Conservation (phyloP, 2,329 filamentous ascomycete genomes). For the Cytospora schulzeri region DNA sequence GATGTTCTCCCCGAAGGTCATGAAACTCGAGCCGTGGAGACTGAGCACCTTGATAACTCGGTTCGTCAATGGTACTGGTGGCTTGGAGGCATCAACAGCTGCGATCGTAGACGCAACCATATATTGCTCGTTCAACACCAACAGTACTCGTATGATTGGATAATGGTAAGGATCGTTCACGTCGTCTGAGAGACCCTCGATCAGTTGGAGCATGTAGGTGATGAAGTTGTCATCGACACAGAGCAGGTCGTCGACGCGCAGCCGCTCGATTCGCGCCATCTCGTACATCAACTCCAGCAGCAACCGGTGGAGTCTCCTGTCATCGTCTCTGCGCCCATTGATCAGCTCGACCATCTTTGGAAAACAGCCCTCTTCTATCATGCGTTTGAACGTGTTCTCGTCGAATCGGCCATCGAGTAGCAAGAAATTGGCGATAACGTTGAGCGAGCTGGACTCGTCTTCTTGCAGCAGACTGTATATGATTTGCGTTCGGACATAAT, state of each 20-base stretch:
- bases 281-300: slow-evolving; percentile 91
- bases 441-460: slow-evolving; percentile 77
- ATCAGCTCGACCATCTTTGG: slow-evolving; percentile 81
- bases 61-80: slow-evolving; percentile 71
- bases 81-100: slow-evolving; percentile 43
- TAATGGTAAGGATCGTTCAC: slow-evolving; percentile 94
- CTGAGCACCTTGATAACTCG: slow-evolving; percentile 91
- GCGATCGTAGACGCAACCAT: slow-evolving; percentile 74
- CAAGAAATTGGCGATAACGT: slow-evolving; percentile 80
- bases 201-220: slow-evolving; percentile 79
- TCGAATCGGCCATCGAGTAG: slow-evolving; percentile 82
- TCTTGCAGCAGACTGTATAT: slow-evolving; percentile 90
- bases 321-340: slow-evolving; percentile 63
- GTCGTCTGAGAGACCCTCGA: slow-evolving; percentile 86
- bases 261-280: slow-evolving; percentile 88
- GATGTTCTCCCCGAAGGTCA: slow-evolving; percentile 96
- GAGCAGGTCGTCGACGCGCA: slow-evolving; percentile 74
- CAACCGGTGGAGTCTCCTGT: slow-evolving; percentile 74
- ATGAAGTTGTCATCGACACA: slow-evolving; percentile 82
- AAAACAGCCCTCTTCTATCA: slow-evolving; percentile 87
- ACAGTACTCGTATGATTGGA: slow-evolving; percentile 85
- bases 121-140: slow-evolving; percentile 97
- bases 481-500: slow-evolving; percentile 91
- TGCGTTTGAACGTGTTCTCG: slow-evolving; percentile 78
- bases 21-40: slow-evolving; percentile 76